Base-by-base conservation (phyloP, 1,284 basidiomycete genomes). In the Tilletia horrida region DNA sequence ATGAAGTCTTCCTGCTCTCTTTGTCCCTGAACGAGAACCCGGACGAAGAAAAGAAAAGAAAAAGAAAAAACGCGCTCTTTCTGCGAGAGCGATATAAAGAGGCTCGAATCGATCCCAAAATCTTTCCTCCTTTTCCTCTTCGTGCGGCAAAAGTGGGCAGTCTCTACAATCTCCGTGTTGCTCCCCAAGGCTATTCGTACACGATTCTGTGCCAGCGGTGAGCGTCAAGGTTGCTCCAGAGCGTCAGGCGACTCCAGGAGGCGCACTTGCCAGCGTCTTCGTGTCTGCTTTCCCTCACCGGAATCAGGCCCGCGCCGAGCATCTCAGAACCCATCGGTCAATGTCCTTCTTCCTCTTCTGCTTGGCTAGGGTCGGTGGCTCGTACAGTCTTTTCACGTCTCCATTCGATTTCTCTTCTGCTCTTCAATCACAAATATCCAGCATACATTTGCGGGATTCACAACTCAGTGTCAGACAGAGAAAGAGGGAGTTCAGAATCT, bases 171-270 rank as follows among this genome's bases (percentile, higher is more conserved):
- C 55, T 59, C 55, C 55, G 55, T 59, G 55, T 59, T 59, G 55
- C 55, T 59, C 55, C 55, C 55, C 29, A 31, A 31, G 29, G 29
- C 31, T 57, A 23, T 29, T 31, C 55, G 16, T 59, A 8, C 14
- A 31, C 11, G 35, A 40, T 40, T 40, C 35, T n/a, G 55, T 59
- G 55, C 29, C 55, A 59, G 55, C 55, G 55, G 55, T 59, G 55
- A 59, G 55, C 55, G 55, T 59, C 55, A 59, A 40, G 55, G 29
- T 59, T 59, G 55, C 55, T 59, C 55, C 55, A 59, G 55, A 59
- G 55, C 55, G n/a, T 29, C 27, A 59, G 55, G 55, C 55, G 55
- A 59, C 55, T 40, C 55, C 55, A 59, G 55, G 55, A 40, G 55
- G n/a, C 55, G 55, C 27, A 59, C 55, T 59, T 59, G 31, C 55